Conservation (phyloP, 1,284 basidiomycete genomes). For the Golubevia sp. region DNA sequence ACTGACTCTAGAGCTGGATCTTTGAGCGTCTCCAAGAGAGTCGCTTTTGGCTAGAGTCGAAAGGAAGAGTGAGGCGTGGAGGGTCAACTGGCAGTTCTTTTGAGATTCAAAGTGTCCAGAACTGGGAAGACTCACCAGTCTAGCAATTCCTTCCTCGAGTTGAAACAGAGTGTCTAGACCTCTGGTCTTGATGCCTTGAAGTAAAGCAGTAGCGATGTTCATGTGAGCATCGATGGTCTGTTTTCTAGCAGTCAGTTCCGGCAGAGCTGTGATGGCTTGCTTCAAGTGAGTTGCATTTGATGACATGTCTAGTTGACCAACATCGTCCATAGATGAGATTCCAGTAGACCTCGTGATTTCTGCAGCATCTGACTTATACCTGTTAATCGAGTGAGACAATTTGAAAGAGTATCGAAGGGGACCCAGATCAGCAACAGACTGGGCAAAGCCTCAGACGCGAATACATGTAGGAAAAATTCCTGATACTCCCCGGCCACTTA, state of each 20-base stretch:
- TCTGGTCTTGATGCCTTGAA: conserved; percentile 94
- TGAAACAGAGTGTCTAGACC: conserved; percentile 96
- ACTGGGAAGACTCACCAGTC: conserved; percentile 9
- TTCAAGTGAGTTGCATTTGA: conserved; percentile 94
- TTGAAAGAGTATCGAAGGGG: too few species aligned
- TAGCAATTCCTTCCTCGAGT: conserved; percentile 80
- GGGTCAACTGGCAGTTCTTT: not conserved
- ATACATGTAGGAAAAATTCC: not conserved
- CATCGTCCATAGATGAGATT: conserved; percentile 92
- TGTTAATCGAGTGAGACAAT: not conserved
- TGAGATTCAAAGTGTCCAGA: not conserved
- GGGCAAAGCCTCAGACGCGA: too few species aligned
- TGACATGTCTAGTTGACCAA: conserved; percentile 73
- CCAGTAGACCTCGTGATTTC: conserved; percentile 96
- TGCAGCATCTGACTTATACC: conserved; percentile 92
- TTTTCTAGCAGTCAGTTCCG: conserved; percentile 94
- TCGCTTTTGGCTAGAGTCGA: conserved; percentile 71
- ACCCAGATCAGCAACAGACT: too few species aligned
- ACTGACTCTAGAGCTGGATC: conserved; percentile 60
- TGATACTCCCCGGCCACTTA: not conserved
- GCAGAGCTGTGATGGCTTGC: conserved; percentile 96
- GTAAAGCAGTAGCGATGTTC: conserved; percentile 95
- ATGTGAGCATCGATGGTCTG: conserved; percentile 96
- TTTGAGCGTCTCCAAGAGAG: conserved; percentile 81
- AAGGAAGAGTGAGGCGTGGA: not conserved